A percentile compares a stretch with the other conserved stretches of the same genome.
phyloP scores from a whole-genome alignment of 257 asterid genomes.

The Parsonsia alboflavescens region DNA sequence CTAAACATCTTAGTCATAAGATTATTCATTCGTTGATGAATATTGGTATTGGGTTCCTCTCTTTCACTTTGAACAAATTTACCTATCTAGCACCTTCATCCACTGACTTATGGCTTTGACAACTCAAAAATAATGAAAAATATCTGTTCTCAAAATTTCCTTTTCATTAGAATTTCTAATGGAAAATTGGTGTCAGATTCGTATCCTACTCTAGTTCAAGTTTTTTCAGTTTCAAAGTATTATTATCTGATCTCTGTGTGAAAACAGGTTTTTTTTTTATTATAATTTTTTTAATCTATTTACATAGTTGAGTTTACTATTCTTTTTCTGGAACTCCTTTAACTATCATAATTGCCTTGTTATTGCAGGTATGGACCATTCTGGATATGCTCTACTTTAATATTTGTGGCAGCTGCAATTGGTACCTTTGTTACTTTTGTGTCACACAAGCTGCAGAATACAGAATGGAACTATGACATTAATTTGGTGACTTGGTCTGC shows the following conservation, averaged over 20 bases:
- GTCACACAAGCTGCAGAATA: conserved; percentile 76
- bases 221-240: neutral
- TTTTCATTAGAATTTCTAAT: neutral
- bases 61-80: neutral
- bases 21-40: neutral
- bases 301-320: neutral
- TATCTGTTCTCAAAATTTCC: neutral
- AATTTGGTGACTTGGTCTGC: conserved; percentile 93
- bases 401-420: conserved; percentile 93
- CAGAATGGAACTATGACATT: conserved; percentile 87
- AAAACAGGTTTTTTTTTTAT: neutral
- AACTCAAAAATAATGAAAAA: neutral
- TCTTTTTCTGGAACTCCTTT: neutral
- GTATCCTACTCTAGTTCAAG: neutral
- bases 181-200: neutral
- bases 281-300: too few species aligned
- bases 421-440: conserved; percentile 91
- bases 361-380: conserved; percentile 86
- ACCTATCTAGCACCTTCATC: neutral
- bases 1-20: neutral
- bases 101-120: neutral
- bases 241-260: neutral
- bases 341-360: neutral
- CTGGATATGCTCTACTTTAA: conserved; percentile 97
- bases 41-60: neutral